Percentiles rank a stretch among this genome's conserved stretches.
These are phyloP conservation scores for Ricinus communis DNA, from an alignment of 345 rosid species.

Conservation along the genomic window DNA sequence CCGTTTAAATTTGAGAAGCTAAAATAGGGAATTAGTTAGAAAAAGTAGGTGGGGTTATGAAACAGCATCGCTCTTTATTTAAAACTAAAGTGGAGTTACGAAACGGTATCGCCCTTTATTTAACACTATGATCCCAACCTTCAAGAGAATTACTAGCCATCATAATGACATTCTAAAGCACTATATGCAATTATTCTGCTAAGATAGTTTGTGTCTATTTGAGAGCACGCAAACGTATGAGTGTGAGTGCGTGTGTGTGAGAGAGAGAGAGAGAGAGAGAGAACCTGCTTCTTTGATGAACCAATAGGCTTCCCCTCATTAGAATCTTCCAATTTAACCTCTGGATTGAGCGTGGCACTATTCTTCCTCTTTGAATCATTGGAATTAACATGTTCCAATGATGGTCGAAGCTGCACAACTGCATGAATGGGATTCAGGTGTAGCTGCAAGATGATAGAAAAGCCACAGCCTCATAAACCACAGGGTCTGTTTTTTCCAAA, in stretches of 20 bases:
- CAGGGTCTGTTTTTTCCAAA: too few species aligned
- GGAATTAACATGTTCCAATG: constrained; percentile 42
- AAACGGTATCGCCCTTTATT: too few species aligned
- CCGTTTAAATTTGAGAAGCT: too few species aligned
- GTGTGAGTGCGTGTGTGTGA: too few species aligned
- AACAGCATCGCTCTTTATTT: too few species aligned
- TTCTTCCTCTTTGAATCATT: constrained; percentile 45
- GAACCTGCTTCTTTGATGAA: constrained; percentile 67
- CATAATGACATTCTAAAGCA: background rate
- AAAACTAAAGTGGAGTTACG: too few species aligned
- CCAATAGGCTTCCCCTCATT: constrained; percentile 40
- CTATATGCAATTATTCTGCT: background rate
- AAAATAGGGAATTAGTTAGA: too few species aligned
- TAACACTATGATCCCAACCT: too few species aligned
- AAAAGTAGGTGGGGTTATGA: too few species aligned
- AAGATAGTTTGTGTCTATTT: too few species aligned
- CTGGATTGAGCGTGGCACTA: constrained; percentile 29
- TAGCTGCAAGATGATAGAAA: constrained; percentile 57
- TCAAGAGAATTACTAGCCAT: background rate
- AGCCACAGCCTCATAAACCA: constrained; percentile 14
- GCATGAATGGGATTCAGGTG: constrained; percentile 82
- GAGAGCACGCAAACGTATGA: too few species aligned
- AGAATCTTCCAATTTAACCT: constrained; percentile 42
- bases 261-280: constrained; percentile 1
- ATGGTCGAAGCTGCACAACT: constrained; percentile 84